Evolutionary conservation across 2,329 filamentous ascomycete genomes (phyloP), one percentile per base, ranked within the genome.

Genomic region (Colletotrichum sp.): DNA sequence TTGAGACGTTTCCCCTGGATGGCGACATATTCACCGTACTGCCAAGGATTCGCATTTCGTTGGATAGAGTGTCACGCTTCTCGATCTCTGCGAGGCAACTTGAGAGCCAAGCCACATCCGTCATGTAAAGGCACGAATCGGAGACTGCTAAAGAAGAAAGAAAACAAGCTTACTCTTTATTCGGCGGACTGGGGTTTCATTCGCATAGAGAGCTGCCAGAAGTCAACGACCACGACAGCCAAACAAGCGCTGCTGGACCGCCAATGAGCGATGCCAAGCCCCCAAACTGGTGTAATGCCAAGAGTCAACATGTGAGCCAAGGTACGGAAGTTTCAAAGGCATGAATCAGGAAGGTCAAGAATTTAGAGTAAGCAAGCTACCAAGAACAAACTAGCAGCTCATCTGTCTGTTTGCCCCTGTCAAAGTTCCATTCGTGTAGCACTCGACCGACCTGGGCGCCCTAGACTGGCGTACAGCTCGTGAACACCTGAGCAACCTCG

Each of bases 291-390:
- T 24, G 18, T 32, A 24, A 32, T 39, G 73, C 73, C 73, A 72
- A 76, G 73, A 68, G 36, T 10, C 57, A 68, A 55, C n/a, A 28
- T 74, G 57, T 65, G 44, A 65, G 64, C 70, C 65, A 76, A 74
- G 70, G 70, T 13, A 74, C 74, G 39, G 59, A 65, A 60, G 74
- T 74, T 76, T 76, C 70, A 69, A 64, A 60, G 64, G 52, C 64
- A 74, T 76, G 64, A 60, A 74, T 69, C 59, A 32, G 74, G 70
- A 60, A 65, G 74, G 64, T 60, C 49, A 36, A 60, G 32, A 10
- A 26, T 26, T 26, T 2, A 55, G 26, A 74, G 59, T 16, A 12
- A 68, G 39, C 57, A 65, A 34, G 30, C 39, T 36, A 57, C 57
- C 39, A 62, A 34, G 21, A n/a, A 13, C 10, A 26, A 16, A 21